Percentiles rank a stretch among this genome's conserved stretches.
These are phyloP conservation scores for Mortierella sp. DNA, from an alignment of 371 early-diverging fungal genomes.

Conservation along the genomic window DNA sequence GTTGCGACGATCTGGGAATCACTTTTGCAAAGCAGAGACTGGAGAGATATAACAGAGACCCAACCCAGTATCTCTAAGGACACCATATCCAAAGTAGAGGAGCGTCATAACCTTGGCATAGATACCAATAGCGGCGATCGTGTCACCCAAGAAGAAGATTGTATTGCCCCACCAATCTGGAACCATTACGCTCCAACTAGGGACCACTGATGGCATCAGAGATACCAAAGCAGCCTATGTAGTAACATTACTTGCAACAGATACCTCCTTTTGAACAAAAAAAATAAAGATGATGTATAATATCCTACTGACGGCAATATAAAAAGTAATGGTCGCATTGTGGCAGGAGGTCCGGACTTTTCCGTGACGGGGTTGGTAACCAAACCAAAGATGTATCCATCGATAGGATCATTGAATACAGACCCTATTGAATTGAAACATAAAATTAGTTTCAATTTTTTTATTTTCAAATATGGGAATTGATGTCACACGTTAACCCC, in stretches of 20 bases:
- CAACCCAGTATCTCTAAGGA: constrained; percentile 72
- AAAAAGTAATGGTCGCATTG: constrained; percentile 71
- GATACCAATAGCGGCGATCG: constrained; percentile 70
- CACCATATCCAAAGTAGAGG: constrained; percentile 75
- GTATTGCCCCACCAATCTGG: constrained; percentile 67
- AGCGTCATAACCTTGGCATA: constrained; percentile 46
- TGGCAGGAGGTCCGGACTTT: constrained; percentile 28
- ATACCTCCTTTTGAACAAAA: too few relatives aligned
- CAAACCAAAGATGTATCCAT: constrained; percentile 62
- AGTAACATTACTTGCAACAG: too few relatives aligned
- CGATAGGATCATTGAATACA: constrained; percentile 75
- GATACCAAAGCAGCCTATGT: constrained; percentile 66
- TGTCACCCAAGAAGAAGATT: constrained; percentile 70
- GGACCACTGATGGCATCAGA: constrained; percentile 76
- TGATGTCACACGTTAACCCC: too few relatives aligned
- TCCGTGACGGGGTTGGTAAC: constrained; percentile 18
- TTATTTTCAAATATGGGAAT: not conserved
- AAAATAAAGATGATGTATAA: too few relatives aligned
- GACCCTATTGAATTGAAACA: constrained; percentile 57
- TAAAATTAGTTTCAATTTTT: constrained; percentile 2
- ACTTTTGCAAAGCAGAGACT: constrained; percentile 68
- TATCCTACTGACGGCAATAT: constrained; percentile 69
- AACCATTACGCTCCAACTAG: constrained; percentile 75
- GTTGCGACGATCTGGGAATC: constrained; percentile 71
- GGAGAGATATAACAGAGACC: constrained; percentile 76